Base-by-base conservation (phyloP, 148 eudicot genomes). In the Fagopyrum tataricum region DNA sequence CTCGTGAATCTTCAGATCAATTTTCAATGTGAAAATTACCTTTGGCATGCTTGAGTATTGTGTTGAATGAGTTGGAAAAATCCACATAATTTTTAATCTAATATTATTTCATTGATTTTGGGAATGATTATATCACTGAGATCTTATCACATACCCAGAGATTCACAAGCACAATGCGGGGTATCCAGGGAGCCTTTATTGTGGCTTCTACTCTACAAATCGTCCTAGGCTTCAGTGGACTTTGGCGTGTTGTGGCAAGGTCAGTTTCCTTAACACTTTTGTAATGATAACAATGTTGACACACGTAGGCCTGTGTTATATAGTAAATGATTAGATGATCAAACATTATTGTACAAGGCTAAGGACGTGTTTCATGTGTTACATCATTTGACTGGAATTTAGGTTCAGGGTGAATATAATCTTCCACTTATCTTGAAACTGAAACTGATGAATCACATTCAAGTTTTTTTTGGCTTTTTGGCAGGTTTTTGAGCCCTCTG, bases 231-330 rank as follows among this genome's bases (percentile, higher is more conserved):
- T 92, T 92, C 82, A 96, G 99, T 83, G 99, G 99, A 68, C 92
- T 96, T 44, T 96, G 99, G 99, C 99, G 99, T 75, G 87, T 88
- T 76, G 94, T 92, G 67, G 81, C 86, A 31, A 90, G 97, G 99
- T 92, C 71, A 18, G 76, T 74, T 79, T 43, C 53, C 37, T 42
- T 8, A 14, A 37, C 24, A 39, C 64, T 7, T 49, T 23, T 26
- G n/a, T 43, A 23, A n/a, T 41, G 11, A 14, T 67, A 47, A 62
- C 68, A 62, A 31, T 62, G 42, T 7, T 37, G 18, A 62, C 68
- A 62, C 37, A 4, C 15, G 2, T 21, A n/a, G 23, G 61, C 8
- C 17, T 62, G 43, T 31, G n/a, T 9, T 41, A 62, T 62, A 11
- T 62, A 42, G 0, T 62, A 62, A 59, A 37, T 62, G 43, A 62